Conservation (phyloP, 139 green algal species). For the Nannochloris sp. region DNA sequence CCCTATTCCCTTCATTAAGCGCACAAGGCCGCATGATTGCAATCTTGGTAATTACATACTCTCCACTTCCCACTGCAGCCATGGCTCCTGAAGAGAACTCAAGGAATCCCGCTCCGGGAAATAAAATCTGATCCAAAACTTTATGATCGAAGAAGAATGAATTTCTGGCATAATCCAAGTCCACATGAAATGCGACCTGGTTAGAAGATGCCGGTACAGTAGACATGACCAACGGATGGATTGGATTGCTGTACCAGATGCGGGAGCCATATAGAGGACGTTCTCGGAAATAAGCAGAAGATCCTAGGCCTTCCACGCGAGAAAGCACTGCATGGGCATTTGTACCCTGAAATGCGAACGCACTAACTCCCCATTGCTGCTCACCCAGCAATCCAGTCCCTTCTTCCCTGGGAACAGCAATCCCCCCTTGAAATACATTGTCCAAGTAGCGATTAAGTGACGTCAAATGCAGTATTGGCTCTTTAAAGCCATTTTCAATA, state of each 20-base stretch:
- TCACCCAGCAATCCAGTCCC: not conserved
- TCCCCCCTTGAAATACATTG: conserved; percentile 5
- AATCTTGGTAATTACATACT: not conserved
- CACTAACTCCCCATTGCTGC: conserved; percentile 40
- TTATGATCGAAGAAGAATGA: conserved; percentile 33
- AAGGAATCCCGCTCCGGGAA: conserved; percentile 26
- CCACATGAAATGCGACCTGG: not conserved
- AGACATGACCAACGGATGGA: conserved; percentile 1
- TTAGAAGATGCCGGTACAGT: not conserved
- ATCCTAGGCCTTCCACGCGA: not conserved
- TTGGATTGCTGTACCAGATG: not conserved
- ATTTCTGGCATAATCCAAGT: not conserved
- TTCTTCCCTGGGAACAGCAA: conserved; percentile 19
- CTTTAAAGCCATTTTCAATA: conserved; percentile 4
- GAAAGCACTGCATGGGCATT: conserved; percentile 57
- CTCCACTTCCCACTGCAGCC: not conserved
- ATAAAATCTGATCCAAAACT: conserved; percentile 13
- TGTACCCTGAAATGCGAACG: conserved; percentile 75
- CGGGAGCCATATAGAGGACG: not conserved
- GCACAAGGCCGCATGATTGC: not conserved
- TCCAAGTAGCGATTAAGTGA: conserved; percentile 53
- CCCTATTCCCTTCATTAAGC: not conserved
- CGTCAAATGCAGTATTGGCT: conserved; percentile 56
- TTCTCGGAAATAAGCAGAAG: not conserved
- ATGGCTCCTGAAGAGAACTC: not conserved